Evolutionary conservation across 805 yeast species (phyloP), one percentile per base, ranked within the genome.

Genomic region (Priceomyces carsonii): DNA sequence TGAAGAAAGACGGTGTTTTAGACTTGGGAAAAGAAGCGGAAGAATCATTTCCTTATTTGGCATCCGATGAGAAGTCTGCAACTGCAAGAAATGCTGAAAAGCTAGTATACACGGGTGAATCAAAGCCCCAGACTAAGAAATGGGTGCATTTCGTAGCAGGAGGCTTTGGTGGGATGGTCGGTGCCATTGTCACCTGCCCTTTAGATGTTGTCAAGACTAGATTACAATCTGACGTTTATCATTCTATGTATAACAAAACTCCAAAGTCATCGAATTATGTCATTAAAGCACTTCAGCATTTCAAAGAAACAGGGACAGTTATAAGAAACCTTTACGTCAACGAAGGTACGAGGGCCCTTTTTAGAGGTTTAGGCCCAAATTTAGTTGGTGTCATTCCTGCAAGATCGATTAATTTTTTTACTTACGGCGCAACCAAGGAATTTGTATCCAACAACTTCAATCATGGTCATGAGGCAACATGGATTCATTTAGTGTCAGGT

Each of bases 371-470:
- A 33, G 99, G 99, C 0, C 99, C 99, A 7, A 93, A 91, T 51
- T 69, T 93, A 48, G 95, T 91, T 12, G 99, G 99, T 35, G 98
- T 93, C 10, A 91, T 93, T 26, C 99, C 99, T 0, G 98, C 99
- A 1, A 75, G 99, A 58, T 85, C 96, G 18, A 95, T 93, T 45
- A 93, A 93, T 61, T 93, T 93, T 59, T 90, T 90, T 70, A 88
- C 97, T 0, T 93, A 93, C 58, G 96, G 97, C n/a, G 71, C 86
- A n/a, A 79, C 95, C 4, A 93, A 93, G 53, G 91, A 85, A 16
- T 33, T 84, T 10, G 59, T 89, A n/a, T 73, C 87, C 6, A 64
- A 65, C 13, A 68, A 74, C 28, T 78, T 88, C 61, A 83, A 84
- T 58, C 60, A 82, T 35, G 89, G 90, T 8, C 59, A 82, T 39